Base-by-base conservation (phyloP, 208 protist genomes). In the Wallacemonas sp. region DNA sequence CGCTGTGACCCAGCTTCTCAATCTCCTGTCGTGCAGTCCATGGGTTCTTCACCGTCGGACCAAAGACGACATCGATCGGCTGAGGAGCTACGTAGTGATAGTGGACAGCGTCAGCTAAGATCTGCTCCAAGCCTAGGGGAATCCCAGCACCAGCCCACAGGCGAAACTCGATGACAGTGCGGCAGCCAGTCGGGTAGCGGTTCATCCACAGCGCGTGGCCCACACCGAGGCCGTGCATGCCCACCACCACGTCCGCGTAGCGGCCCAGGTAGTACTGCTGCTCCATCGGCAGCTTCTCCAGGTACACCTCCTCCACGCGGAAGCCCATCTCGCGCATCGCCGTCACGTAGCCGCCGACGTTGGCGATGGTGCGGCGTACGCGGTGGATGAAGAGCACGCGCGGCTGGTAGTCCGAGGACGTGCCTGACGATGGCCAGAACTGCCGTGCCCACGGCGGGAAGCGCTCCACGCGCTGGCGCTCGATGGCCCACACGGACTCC, bases 171-270 rank as follows among this genome's bases (percentile, higher is more conserved):
- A 61, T 34, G 32, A 61, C 32, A 5, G 60, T 32, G 26, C 60
- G 43, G 44, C 65, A 72, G 32, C 55, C 26, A 26, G 23, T 30
- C 12, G 48, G 70, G 8, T 17, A 58, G 43, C 70, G 63, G 60
- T 72, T 58, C 72, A 78, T 78, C 61, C 66, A 72, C 6, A 72
- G 47, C 26, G 55, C 72, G 55, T 68, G 61, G 19, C 63, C 62
- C n/a, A 78, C 34, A 2, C 52, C 72, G 60, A 78, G 61, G 44
- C 72, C 72, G 61, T 78, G 72, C 60, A 78, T 66, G 30, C 72
- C 72, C 23, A 78, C 65, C 48, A 78, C 32, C 39, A 78, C 58
- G 34, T 72, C 65, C 12, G 72, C 72, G 52, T 72, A 52, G 34
- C 65, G 65, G 16, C 38, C 30, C 19, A 78, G 43, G 41, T 78